A percentile compares a stretch with the other conserved stretches of the same genome.
Evolutionary conservation across 2,329 filamentous ascomycete species (phyloP).

Genomic region (Clarireedia paspali): DNA sequence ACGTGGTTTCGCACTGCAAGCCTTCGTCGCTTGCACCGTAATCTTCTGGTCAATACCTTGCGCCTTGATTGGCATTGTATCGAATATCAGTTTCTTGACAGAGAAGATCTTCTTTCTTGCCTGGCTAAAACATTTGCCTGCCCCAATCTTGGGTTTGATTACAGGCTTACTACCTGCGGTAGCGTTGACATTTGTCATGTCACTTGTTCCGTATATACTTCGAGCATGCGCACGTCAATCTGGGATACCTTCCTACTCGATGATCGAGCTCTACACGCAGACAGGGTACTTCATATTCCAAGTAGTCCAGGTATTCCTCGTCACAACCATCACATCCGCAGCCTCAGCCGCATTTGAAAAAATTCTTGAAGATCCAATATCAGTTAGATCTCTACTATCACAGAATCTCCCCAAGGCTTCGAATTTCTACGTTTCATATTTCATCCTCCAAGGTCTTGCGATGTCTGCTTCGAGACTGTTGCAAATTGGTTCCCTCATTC

Average conservation of each 20-base stretch:
- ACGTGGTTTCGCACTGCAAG: constrained; percentile 41
- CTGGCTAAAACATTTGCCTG: constrained; percentile 51
- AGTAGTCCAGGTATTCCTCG: constrained; percentile 59
- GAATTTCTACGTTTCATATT: constrained; percentile 64
- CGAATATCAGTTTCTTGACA: constrained; percentile 52
- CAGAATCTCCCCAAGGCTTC: constrained; percentile 52
- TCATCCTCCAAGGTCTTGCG: constrained; percentile 57
- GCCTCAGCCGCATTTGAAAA: constrained; percentile 46
- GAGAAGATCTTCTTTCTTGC: constrained; percentile 44
- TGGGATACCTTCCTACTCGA: constrained; percentile 49
- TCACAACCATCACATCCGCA: constrained; percentile 57
- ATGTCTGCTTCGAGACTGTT: constrained; percentile 52
- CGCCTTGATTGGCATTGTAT: constrained; percentile 56
- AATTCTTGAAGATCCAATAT: constrained; percentile 43
- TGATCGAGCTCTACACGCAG: constrained; percentile 54
- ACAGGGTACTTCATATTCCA: constrained; percentile 58
- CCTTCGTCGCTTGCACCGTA: constrained; percentile 48
- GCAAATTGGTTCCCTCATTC: constrained; percentile 49
- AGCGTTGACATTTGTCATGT: constrained; percentile 52
- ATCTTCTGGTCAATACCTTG: constrained; percentile 64
- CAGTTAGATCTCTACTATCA: constrained; percentile 43
- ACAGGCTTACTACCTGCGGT: constrained; percentile 55
- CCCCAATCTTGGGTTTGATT: constrained; percentile 49
- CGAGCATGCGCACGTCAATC: constrained; percentile 52
- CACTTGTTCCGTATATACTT: constrained; percentile 51